These are phyloP conservation scores for Talaromyces sp. DNA, from an alignment of 2,329 filamentous ascomycete species.

Conservation along the genomic window DNA sequence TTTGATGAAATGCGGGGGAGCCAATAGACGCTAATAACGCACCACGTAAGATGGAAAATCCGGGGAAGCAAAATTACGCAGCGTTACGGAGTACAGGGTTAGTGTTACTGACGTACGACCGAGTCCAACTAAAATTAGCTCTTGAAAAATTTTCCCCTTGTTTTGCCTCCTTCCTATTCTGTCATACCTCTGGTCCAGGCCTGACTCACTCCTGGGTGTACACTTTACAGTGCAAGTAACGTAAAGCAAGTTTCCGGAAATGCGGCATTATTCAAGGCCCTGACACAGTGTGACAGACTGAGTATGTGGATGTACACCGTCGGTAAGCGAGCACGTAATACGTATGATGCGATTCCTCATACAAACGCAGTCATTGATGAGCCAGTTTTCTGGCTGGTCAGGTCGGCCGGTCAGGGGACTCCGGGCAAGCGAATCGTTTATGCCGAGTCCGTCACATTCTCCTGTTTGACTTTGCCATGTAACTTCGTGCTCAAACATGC, in stretches of 20 bases:
- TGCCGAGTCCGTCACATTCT: constrained; percentile 5
- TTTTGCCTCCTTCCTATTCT: background rate
- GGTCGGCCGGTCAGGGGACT: background rate
- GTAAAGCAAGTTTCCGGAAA: background rate
- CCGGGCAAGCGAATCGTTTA: background rate
- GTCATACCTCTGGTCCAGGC: background rate
- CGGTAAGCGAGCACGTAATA: constrained; percentile 3
- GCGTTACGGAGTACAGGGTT: background rate
- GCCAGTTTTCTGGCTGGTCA: background rate
- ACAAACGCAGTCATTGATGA: background rate
- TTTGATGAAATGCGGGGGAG: background rate
- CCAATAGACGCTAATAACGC: background rate
- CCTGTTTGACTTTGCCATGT: background rate
- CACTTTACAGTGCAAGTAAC: background rate
- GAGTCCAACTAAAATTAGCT: background rate
- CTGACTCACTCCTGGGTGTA: background rate
- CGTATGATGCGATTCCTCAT: constrained; percentile 2
- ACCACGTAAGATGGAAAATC: constrained; percentile 3
- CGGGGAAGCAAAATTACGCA: background rate
- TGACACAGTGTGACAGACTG: background rate
- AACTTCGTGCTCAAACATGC: background rate
- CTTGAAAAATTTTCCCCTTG: constrained; percentile 1
- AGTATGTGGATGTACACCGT: background rate
- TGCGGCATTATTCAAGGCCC: background rate
- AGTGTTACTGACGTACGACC: background rate